Conservation (phyloP, 768 basidiomycete genomes). For the Leccinum longicurvipes region DNA sequence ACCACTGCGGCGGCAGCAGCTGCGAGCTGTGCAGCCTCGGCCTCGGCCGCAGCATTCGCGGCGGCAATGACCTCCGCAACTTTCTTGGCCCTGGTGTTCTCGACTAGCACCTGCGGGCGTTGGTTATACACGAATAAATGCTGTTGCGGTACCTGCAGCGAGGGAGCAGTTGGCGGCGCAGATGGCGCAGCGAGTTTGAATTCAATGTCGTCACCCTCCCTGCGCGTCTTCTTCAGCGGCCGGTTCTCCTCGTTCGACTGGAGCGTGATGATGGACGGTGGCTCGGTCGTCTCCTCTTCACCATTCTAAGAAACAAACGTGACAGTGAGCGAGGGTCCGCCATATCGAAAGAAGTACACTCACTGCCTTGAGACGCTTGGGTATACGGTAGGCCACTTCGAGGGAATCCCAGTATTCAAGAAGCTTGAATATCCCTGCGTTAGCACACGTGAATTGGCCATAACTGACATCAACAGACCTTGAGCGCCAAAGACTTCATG, state of each 20-base stretch:
- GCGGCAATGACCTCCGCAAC: constrained; percentile 42
- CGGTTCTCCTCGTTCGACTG: constrained; percentile 28
- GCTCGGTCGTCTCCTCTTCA: constrained; percentile 27
- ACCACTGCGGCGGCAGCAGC: constrained; percentile 18
- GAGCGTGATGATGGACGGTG: constrained; percentile 16
- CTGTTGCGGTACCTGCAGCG: not conserved
- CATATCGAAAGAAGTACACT: constrained; percentile 5
- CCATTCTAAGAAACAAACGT: constrained; percentile 23
- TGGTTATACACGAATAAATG: not conserved
- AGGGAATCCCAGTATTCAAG: constrained; percentile 78
- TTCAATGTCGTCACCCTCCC: constrained; percentile 25
- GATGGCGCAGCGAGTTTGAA: constrained; percentile 13
- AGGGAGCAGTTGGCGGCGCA: not conserved
- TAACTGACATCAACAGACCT: constrained; percentile 40
- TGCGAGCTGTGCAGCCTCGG: constrained; percentile 30
- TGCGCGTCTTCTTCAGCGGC: constrained; percentile 31
- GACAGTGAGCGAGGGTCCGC: not conserved
- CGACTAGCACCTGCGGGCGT: not conserved
- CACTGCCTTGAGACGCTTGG: constrained; percentile 57
- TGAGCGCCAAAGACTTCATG: constrained; percentile 56
- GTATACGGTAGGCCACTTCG: constrained; percentile 81
- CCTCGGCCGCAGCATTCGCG: constrained; percentile 34
- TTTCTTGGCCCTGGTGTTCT: constrained; percentile 13
- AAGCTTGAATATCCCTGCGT: constrained; percentile 43
- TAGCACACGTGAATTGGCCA: not conserved